A percentile compares a stretch with the other conserved stretches of the same genome.
These are phyloP conservation scores for Neurospora africana DNA, from an alignment of 495 filamentous ascomycete species.

Conservation along the genomic window DNA sequence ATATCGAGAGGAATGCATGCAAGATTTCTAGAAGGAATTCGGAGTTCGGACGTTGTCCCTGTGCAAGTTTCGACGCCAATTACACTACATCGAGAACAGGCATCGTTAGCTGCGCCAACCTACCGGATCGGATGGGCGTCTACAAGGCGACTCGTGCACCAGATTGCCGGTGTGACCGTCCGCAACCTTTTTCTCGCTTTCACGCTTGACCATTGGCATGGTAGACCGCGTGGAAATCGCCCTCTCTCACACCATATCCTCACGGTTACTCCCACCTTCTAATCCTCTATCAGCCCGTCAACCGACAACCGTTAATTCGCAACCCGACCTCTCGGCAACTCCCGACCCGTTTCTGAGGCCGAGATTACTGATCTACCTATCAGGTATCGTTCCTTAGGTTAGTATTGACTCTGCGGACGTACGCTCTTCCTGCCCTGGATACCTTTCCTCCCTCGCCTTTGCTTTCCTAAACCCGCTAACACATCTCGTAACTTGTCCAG, in stretches of 20 bases:
- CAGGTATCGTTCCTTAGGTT: not conserved
- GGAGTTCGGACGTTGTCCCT: not conserved
- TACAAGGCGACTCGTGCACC: not conserved
- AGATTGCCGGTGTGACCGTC: not conserved
- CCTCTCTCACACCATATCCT: not conserved
- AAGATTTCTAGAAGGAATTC: constrained; percentile 11
- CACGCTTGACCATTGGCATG: not conserved
- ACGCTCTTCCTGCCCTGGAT: not conserved
- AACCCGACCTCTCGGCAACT: not conserved
- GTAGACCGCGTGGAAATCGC: not conserved
- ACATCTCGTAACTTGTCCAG: not conserved
- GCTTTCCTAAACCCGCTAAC: not conserved
- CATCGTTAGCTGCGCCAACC: not conserved
- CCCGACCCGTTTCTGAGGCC: not conserved
- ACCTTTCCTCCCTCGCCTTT: not conserved
- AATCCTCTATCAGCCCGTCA: not conserved
- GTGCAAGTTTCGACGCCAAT: not conserved
- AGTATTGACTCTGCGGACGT: not conserved
- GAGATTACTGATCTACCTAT: not conserved
- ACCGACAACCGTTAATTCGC: not conserved
- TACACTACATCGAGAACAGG: not conserved
- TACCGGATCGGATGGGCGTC: not conserved
- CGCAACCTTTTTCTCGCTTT: not conserved
- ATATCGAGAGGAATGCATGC: constrained; percentile 8
- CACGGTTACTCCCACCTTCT: not conserved